Evolutionary conservation across 78 protist species (phyloP), one percentile per base, ranked within the genome.

Genomic region (Cyanophora paradoxa): DNA sequence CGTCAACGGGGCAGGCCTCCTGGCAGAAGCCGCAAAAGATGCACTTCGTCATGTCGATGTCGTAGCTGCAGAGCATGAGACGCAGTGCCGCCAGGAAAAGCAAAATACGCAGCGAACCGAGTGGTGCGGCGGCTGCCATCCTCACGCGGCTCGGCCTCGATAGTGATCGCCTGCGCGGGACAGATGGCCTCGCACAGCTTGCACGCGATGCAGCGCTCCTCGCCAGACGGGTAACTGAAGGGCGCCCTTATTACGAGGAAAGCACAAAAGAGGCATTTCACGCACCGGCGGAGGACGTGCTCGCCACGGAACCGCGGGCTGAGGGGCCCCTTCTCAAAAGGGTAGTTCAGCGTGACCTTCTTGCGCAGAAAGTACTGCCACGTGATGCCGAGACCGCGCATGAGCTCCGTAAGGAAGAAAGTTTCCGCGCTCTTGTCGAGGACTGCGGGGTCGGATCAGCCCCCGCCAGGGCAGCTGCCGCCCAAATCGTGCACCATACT

Each of bases 81-180:
- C n/a, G n/a, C n/a, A n/a, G n/a, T n/a, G n/a, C n/a, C n/a, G n/a
- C n/a, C n/a, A n/a, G n/a, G n/a, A n/a, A n/a, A n/a, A n/a, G n/a
- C n/a, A n/a, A n/a, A n/a, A n/a, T n/a, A n/a, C n/a, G 72, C 84
- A 63, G 71, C 68, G 69, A n/a, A n/a, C n/a, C 96, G 90, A 7
- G 93, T 92, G 31, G 96, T 92, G 48, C 93, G 82, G 14, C 96
- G 77, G 56, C 86, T 70, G 44, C 96, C 96, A 46, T 92, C 96
- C 42, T 37, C 78, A 34, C 96, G 81, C 26, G 87, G 88, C 57
- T 87, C 96, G 6, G 96, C 93, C 72, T 92, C 96, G 36, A 92
- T 92, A 26, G 96, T 92, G 85, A 92, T 89, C 66, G 96, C 96
- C 79, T 82, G 92, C 3, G 96, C 96, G 19, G 96, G 96, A 58